phyloP scores from a whole-genome alignment of 2,329 filamentous ascomycete genomes.

The Arthrobotrys megalospora region DNA sequence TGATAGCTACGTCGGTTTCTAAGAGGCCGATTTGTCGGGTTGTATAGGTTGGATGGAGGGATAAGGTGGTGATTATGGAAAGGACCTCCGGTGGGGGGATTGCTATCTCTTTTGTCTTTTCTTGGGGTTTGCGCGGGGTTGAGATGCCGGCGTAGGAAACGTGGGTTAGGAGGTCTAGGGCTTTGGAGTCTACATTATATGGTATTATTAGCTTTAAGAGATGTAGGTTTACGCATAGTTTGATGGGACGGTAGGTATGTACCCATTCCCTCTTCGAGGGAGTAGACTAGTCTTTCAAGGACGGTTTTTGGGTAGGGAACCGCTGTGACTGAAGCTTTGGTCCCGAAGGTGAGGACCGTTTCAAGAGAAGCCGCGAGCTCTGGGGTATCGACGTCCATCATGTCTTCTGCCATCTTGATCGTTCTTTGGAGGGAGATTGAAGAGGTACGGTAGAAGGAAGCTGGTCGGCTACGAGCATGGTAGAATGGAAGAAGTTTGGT shows the following conservation, averaged over 20 bases:
- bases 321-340: conserved; percentile 24
- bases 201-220: conserved; percentile 1
- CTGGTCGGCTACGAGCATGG: too few species aligned
- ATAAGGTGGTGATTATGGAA: conserved; percentile 49
- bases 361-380: conserved; percentile 4
- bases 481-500: too few species aligned
- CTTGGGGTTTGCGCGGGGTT: conserved; percentile 18
- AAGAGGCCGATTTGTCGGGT: conserved; percentile 31
- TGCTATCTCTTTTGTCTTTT: conserved; percentile 27
- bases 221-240: not conserved
- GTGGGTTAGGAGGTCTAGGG: conserved; percentile 43
- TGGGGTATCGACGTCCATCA: conserved; percentile 13
- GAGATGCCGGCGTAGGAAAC: conserved; percentile 49
- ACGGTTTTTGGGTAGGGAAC: conserved; percentile 31
- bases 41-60: conserved; percentile 52
- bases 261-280: conserved; percentile 53
- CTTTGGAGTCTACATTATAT: conserved; percentile 43
- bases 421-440: not conserved
- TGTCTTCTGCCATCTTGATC: conserved; percentile 20
- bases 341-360: conserved; percentile 19
- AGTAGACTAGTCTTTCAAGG: conserved; percentile 7
- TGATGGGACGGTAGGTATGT: not conserved
- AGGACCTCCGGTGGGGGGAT: conserved; percentile 48
- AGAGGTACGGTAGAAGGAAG: too few species aligned
- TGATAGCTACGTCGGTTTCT: conserved; percentile 16